These are phyloP conservation scores for Rhodotorula sp. DNA, from an alignment of 1,284 basidiomycete species.

Conservation along the genomic window DNA sequence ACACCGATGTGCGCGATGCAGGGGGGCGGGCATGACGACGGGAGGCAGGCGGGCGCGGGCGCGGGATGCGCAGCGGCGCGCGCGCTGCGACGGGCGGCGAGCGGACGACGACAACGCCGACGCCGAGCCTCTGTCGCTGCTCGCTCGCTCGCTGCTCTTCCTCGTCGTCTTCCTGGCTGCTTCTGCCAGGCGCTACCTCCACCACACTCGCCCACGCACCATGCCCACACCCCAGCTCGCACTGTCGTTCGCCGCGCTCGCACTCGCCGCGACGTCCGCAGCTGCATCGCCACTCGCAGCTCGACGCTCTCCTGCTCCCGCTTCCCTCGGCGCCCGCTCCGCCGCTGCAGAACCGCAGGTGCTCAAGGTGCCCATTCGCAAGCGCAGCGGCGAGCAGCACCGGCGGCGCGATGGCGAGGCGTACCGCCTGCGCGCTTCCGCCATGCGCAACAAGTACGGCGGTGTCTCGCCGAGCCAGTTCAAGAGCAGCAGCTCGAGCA, in stretches of 20 bases:
- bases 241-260: not conserved
- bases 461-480: not conserved
- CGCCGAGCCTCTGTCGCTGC: not conserved
- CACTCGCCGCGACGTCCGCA: not conserved
- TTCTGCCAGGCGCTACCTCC: no score
- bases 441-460: slow-evolving; percentile 31
- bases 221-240: slow-evolving; percentile 17
- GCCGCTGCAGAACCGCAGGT: not conserved
- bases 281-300: slow-evolving; percentile 2
- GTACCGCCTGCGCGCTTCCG: slow-evolving; percentile 20
- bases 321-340: no score
- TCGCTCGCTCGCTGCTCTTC: not conserved
- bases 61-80: no score
- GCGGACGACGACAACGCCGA: not conserved
- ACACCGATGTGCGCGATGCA: no score
- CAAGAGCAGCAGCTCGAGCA: not conserved
- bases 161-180: not conserved
- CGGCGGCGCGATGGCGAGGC: slow-evolving; percentile 11
- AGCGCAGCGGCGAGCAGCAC: slow-evolving; percentile 11
- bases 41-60: no score
- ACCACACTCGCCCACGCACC: not conserved
- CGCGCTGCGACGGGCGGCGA: no score
- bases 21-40: no score
- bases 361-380: slow-evolving; percentile 22
- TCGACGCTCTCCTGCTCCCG: not conserved